Base-by-base conservation (phyloP, 75 land plant species). In the Ceratopteris richardii region DNA sequence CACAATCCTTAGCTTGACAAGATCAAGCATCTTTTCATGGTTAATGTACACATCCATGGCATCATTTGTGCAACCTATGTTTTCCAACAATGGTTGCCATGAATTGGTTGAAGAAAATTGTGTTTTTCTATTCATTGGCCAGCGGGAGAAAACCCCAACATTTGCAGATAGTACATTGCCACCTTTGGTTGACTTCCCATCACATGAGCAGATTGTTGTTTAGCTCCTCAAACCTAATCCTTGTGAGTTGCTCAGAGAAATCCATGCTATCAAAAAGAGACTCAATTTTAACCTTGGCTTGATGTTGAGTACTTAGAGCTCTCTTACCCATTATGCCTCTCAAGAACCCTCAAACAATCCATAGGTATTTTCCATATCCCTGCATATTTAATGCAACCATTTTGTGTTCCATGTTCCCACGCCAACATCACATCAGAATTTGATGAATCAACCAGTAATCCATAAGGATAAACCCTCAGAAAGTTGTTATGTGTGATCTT, bases 381-480 rank as follows among this genome's bases (percentile, higher is more conserved):
- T 88, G 93, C 93, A 84, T 84, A 60, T 88, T 88, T n/a, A 81
- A 58, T 29, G 88, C 92, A 24, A 88, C 92, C 88, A 88, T 84
- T n/a, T 63, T 88, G 92, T 68, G 82, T 85, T 60, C 92, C 92
- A 66, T 88, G 85, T 59, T 60, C 66, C 84, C 88, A 88, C 16
- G 76, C 80, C 30, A 68, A 0, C 10, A 84, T 31, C 5, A 87
- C 90, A 46, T 78, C 73, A 62, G 80, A 89, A 62, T 89, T 89
- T 50, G 95, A 86, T 1, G 95, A 89, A 29, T 58, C 58, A 46
- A 89, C 23, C 11, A 90, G 81, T n/a, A 65, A 70, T 0, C 87
- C 95, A 47, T 82, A 77, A 18, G 95, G 95, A 56, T 80, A 89
- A 30, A 89, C 46, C 29, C 95, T 72, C 21, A 89, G 46, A 31